Percentiles rank a stretch among this genome's conserved stretches.
Conservation (phyloP, 2,329 filamentous ascomycete species). For the Monosporascus sp. region DNA sequence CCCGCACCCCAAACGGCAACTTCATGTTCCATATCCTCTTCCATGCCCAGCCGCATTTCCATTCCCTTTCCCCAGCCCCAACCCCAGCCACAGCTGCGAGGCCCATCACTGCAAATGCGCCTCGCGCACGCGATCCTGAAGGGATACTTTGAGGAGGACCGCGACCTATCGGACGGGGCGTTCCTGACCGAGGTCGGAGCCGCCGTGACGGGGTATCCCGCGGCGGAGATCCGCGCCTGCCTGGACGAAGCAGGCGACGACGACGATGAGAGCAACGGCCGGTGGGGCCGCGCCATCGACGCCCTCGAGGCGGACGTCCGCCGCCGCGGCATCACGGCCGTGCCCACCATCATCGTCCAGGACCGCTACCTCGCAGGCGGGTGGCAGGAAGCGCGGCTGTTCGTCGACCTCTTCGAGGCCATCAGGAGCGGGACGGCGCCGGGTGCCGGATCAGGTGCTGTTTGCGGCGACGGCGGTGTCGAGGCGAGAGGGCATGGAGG, state of each 20-base stretch:
- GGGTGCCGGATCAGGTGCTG: no score
- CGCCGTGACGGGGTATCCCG: slow-evolving; percentile 2
- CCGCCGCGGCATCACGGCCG: slow-evolving; percentile 47
- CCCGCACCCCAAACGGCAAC: neutral
- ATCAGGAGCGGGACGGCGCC: slow-evolving; percentile 26
- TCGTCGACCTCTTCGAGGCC: slow-evolving; percentile 61
- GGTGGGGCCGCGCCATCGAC: slow-evolving; percentile 29
- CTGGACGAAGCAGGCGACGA: slow-evolving; percentile 23
- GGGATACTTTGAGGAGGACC: slow-evolving; percentile 35
- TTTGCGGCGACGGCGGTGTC: no score
- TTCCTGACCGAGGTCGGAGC: slow-evolving; percentile 31
- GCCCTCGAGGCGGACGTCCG: slow-evolving; percentile 17
- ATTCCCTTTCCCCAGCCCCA: slow-evolving; percentile 1
- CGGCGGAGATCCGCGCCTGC: slow-evolving; percentile 19
- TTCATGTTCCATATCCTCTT: neutral
- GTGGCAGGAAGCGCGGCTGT: slow-evolving; percentile 61
- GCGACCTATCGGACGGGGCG: slow-evolving; percentile 34
- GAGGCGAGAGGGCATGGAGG: no score
- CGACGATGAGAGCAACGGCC: slow-evolving; percentile 7
- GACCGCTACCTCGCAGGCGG: slow-evolving; percentile 63
- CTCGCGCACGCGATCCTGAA: slow-evolving; percentile 37
- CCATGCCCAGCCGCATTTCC: neutral
- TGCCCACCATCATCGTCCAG: slow-evolving; percentile 70
- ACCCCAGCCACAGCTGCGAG: slow-evolving; percentile 10
- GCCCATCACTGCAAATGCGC: slow-evolving; percentile 29